Evolutionary conservation across 2,329 filamentous ascomycete species (phyloP), one percentile per base, ranked within the genome.

Genomic region (Helicocarpus griseus): DNA sequence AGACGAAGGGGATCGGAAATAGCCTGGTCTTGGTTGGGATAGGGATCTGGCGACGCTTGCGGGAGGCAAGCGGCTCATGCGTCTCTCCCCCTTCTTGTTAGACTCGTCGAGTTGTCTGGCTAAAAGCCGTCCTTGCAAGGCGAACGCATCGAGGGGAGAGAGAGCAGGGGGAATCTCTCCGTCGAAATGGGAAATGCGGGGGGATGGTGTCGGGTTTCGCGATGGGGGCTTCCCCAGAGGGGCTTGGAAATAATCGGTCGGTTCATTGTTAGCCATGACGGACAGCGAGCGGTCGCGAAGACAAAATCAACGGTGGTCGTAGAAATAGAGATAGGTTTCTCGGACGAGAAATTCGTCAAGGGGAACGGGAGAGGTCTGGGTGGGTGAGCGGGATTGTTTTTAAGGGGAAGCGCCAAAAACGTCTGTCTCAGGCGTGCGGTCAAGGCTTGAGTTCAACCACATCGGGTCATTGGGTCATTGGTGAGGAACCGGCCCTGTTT

Each of bases 101-200:
- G 81, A 84, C 59, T 93, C 85, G 67, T 95, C 85, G 55, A 98
- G 81, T 69, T 95, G 86, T 70, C 82, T 87, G 36, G 89, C 89
- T 48, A 98, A 79, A 60, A 94, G 73, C 53, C 91, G 85, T 61
- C 90, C 94, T 65, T 97, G 91, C 56, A 91, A 78, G 21, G 91
- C 91, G 65, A 98, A 94, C 45, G 91, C 91, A 76, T 98, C 93
- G 57, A 98, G 79, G 9, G 93, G 93, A 6, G 93, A 97, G 52
- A 97, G 77, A 49, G 93, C 87, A 4, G 93, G 93, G 19, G 93
- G 91, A 9, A 58, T 35, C 35, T 91, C 87, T 55, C 87, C 87
- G 52, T 86, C 85, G 52, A 87, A 77, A 67, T 89, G 85, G 56
- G 70, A 66, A 53, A 89, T 73, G 55, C 86, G 83, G 39, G 86